A percentile compares a stretch with the other conserved stretches of the same genome.
Evolutionary conservation across 2,329 filamentous ascomycete genomes (phyloP).

Genomic region (Diplodia sapinea): DNA sequence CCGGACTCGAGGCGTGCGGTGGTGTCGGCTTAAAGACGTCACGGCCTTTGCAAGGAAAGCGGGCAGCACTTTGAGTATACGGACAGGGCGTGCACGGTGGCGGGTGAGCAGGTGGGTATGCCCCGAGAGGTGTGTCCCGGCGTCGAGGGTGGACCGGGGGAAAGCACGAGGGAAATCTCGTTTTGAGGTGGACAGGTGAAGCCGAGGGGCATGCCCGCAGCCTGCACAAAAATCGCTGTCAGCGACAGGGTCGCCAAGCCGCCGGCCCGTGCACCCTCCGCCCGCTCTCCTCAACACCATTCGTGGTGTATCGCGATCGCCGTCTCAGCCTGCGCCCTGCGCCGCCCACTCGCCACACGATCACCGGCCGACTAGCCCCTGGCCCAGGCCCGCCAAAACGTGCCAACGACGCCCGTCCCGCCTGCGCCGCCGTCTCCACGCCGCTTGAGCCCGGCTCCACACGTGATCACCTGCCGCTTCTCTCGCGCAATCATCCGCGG

Average conservation of each 20-base stretch:
- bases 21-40: conserved; percentile 26
- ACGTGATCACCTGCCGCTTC: conserved; percentile 2
- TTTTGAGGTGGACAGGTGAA: conserved; percentile 26
- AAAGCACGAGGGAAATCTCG: conserved; percentile 28
- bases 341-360: conserved; percentile 18
- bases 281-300: conserved; percentile 21
- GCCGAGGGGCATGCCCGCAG: conserved; percentile 25
- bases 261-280: conserved; percentile 12
- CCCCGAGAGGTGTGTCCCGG: conserved; percentile 18
- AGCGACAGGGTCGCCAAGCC: conserved; percentile 21
- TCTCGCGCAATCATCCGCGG: not conserved
- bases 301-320: conserved; percentile 29
- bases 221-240: conserved; percentile 25
- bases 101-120: not conserved
- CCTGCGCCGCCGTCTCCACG: not conserved
- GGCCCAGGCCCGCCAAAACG: not conserved
- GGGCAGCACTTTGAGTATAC: not conserved
- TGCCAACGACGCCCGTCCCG: not conserved
- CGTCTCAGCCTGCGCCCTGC: conserved; percentile 21
- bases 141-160: conserved; percentile 23
- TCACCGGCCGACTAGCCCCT: conserved; percentile 10
- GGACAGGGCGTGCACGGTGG: conserved; percentile 18
- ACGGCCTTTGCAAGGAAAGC: conserved; percentile 12
- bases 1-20: conserved; percentile 25
- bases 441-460: not conserved